These are phyloP conservation scores for Malus hybrid DNA, from an alignment of 331 rosid genomes.

Conservation along the genomic window DNA sequence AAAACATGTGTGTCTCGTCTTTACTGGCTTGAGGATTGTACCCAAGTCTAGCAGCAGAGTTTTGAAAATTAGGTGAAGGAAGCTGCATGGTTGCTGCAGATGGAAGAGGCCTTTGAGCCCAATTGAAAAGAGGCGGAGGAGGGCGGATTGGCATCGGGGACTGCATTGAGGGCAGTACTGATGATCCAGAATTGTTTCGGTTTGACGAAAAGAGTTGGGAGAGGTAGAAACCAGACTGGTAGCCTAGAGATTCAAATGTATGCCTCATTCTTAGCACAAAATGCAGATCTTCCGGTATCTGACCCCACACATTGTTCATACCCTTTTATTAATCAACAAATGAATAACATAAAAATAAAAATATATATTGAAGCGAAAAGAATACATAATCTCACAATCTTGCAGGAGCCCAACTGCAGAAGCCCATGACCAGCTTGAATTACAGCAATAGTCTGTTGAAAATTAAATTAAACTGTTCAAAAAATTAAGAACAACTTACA, in stretches of 20 bases:
- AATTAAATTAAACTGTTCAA: neutral
- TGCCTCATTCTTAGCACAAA: constrained; percentile 98
- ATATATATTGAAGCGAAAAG: neutral
- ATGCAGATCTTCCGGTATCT: constrained; percentile 96
- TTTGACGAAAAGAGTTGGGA: constrained; percentile 92
- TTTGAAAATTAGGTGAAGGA: constrained; percentile 65
- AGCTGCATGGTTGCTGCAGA: constrained; percentile 51
- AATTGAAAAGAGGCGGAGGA: constrained; percentile 72
- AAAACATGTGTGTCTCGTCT: constrained; percentile 76
- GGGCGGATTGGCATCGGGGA: constrained; percentile 64
- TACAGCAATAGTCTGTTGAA: constrained; percentile 86
- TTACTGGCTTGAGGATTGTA: constrained; percentile 48
- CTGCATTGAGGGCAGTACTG: constrained; percentile 55
- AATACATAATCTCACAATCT: constrained; percentile 57
- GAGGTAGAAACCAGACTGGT: constrained; percentile 93
- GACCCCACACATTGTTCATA: neutral
- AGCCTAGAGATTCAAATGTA: constrained; percentile 90
- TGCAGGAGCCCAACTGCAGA: constrained; percentile 97
- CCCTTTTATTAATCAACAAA: neutral
- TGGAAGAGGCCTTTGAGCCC: constrained; percentile 78
- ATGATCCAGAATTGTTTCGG: constrained; percentile 57
- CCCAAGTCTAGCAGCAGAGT: constrained; percentile 48
- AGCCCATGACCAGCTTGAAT: constrained; percentile 99
- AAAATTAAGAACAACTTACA: neutral
- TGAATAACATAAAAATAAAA: neutral